phyloP scores from a whole-genome alignment of 805 yeast species.

The Sugiyamaella valdiviana region DNA sequence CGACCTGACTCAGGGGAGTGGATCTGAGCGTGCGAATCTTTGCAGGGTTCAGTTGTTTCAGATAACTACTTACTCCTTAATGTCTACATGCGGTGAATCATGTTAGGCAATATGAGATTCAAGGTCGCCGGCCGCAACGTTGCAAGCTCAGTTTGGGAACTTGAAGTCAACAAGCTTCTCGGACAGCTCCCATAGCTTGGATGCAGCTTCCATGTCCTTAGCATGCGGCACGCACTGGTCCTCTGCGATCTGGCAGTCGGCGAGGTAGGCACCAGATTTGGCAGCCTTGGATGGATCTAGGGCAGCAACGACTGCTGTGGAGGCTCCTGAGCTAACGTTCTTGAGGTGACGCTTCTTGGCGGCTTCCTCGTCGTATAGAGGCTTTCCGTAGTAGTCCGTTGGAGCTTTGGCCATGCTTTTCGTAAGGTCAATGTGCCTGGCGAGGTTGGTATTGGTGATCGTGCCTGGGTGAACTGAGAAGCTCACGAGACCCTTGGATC shows the following conservation, averaged over 20 bases:
- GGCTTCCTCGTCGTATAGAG: background rate
- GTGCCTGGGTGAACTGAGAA: constrained; percentile 11
- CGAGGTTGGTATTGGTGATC: constrained; percentile 7
- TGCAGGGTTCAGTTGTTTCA: no score
- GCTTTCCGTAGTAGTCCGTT: background rate
- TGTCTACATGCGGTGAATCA: no score
- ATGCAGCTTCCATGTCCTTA: constrained; percentile 5
- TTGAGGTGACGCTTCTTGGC: background rate
- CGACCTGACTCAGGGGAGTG: no score
- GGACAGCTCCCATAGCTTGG: constrained; percentile 7
- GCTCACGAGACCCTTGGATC: constrained; percentile 1
- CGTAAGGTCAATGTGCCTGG: constrained; percentile 6
- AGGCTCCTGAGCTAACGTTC: constrained; percentile 5
- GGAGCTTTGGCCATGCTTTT: background rate
- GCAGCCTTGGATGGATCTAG: constrained; percentile 3
- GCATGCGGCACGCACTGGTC: constrained; percentile 2
- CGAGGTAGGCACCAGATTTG: constrained; percentile 3
- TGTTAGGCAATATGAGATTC: no score
- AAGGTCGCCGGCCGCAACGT: no score
- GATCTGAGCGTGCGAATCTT: no score
- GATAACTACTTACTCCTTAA: no score
- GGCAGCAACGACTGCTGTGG: constrained; percentile 7
- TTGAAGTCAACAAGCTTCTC: constrained; percentile 8
- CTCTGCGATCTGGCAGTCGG: constrained; percentile 3
- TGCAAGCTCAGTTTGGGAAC: no score